Base-by-base conservation (phyloP, 768 basidiomycete species). In the Suillus cothurnatus region DNA sequence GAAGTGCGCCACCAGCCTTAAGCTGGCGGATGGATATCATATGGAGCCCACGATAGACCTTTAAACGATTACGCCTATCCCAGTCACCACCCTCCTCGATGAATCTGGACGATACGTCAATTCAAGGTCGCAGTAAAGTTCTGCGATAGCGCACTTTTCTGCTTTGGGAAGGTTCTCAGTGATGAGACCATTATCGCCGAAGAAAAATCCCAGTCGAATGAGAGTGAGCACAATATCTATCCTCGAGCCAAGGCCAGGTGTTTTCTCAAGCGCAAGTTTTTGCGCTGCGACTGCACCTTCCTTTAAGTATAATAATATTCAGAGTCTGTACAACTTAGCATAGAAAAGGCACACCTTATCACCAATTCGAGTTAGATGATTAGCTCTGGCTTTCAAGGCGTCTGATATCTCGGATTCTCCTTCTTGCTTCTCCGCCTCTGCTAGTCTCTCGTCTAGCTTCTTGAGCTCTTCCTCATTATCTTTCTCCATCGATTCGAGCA, bases 81-180 rank as follows among this genome's bases (percentile, higher is more conserved):
- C 97, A 99, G 79, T 99, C 97, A 53, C 97, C 97, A 0, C 97
- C 97, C 75, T 94, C 86, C 71, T 98, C 95, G 62, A 97, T 92
- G 50, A 97, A 82, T 63, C 94, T 95, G 72, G 23, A 49, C 21
- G 21, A 50, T 26, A 19, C 43, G 15, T 39, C 52, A 56, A 8
- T 41, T 23, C 26, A 9, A 60, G 45, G 2, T 31, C 2, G n/a
- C 23, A 28, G 34, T 61, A 11, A 19, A 9, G n/a, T 3, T n/a
- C 8, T 52, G 41, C 28, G 14, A 14, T 4, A 31, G 83, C 89
- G 67, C 64, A 95, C 92, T 88, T 85, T 71, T 94, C 91, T 0
- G 96, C 96, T 70, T 90, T 88, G 34, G 86, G 80, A 55, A 98
- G 86, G 69, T 93, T 86, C 45, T 81, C 73, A 0, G 83, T 86